Conservation (phyloP, 2,329 filamentous ascomycete species). For the Zasmidium angulare region DNA sequence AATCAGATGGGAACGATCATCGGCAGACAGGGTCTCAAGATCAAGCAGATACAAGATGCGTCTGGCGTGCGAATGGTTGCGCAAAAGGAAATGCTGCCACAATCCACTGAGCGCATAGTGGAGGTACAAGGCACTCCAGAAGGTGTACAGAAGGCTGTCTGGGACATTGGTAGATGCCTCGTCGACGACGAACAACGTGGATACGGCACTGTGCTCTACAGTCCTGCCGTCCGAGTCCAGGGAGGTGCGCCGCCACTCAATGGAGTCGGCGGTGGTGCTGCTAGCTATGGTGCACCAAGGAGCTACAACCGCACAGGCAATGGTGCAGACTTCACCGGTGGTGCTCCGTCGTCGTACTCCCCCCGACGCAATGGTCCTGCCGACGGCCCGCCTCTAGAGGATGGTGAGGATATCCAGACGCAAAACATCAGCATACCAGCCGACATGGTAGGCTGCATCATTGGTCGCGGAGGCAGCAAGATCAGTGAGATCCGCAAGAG, state of each 20-base stretch:
- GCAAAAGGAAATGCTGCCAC: constrained; percentile 98
- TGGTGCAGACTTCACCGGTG: constrained; percentile 93
- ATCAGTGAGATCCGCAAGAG: constrained; percentile 98
- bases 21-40: constrained; percentile 92
- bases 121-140: constrained; percentile 94
- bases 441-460: constrained; percentile 99
- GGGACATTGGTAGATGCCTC: constrained; percentile 98
- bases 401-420: constrained; percentile 95
- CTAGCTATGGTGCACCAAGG: constrained; percentile 52
- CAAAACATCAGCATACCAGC: constrained; percentile 99
- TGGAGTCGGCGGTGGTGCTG: constrained; percentile 50
- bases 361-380: constrained; percentile 71
- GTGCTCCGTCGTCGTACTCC: constrained; percentile 63
- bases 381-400: constrained; percentile 81
- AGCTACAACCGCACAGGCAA: constrained; percentile 92
- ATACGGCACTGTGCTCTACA: constrained; percentile 95
- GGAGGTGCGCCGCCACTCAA: constrained; percentile 53
- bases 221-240: constrained; percentile 88
- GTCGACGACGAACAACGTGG: constrained; percentile 98
- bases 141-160: constrained; percentile 91
- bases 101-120: constrained; percentile 96
- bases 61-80: constrained; percentile 98
- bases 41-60: constrained; percentile 97
- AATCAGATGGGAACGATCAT: constrained; percentile 99
- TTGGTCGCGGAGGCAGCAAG: constrained; percentile 90